Conservation (phyloP, 225 moss, liverwort and hornwort species). For the Marchantia polymorpha region DNA sequence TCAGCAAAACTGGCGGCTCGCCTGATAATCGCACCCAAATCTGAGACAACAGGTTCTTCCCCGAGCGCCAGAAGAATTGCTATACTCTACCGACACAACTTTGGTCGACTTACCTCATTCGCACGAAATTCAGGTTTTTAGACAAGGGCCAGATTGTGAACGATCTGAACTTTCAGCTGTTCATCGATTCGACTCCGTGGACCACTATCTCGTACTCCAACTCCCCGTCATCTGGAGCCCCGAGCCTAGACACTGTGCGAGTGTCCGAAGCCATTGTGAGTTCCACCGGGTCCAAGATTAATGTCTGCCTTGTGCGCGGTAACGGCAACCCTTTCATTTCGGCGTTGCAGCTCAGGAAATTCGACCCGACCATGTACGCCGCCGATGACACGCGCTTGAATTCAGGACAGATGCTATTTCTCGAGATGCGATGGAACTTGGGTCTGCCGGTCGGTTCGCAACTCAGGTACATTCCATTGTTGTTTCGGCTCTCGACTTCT, state of each 20-base stretch:
- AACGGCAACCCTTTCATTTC: conserved; percentile 34
- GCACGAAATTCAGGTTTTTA: background rate
- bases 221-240: background rate
- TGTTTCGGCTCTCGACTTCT: background rate
- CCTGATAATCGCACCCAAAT: conserved; percentile 8
- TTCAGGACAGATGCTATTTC: background rate
- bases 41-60: conserved; percentile 13
- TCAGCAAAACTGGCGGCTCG: background rate
- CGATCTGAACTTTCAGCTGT: conserved; percentile 12
- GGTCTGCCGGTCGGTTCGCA: background rate
- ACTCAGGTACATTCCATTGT: background rate
- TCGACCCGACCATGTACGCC: background rate
- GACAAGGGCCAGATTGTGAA: background rate
- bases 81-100: conserved; percentile 7
- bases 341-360: conserved; percentile 35
- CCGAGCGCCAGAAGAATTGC: background rate
- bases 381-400: background rate
- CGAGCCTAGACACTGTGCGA: background rate
- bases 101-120: conserved; percentile 6
- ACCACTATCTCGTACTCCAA: background rate
- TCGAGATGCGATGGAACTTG: background rate
- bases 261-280: background rate
- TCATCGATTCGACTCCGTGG: conserved; percentile 13
- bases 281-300: background rate
- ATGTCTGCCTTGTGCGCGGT: background rate